Conservation (phyloP, 2,329 filamentous ascomycete genomes). For the Raffaelea albimanens region DNA sequence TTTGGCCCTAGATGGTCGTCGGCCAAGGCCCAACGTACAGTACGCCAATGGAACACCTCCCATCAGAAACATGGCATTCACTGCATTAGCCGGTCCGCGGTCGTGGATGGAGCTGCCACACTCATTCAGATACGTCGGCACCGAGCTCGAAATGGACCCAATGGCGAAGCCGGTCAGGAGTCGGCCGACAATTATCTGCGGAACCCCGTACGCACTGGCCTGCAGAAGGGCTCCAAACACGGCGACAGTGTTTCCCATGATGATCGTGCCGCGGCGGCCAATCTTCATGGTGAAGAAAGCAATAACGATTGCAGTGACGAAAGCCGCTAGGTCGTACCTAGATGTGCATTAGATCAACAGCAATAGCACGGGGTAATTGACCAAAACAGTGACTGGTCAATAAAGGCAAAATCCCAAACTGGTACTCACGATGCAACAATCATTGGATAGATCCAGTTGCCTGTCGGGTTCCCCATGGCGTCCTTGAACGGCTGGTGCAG, state of each 20-base stretch:
- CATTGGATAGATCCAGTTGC: conserved; percentile 1
- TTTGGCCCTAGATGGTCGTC: no score
- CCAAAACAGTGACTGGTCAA: neutral
- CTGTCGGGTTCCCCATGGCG: conserved; percentile 1
- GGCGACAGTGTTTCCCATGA: conserved; percentile 1
- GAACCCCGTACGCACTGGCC: neutral
- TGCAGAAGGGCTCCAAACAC: neutral
- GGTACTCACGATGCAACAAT: conserved; percentile 2
- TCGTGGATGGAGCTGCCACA: conserved; percentile 1
- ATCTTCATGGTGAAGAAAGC: conserved; percentile 2
- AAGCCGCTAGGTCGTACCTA: conserved; percentile 1
- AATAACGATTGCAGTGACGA: conserved; percentile 1
- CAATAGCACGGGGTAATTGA: no score
- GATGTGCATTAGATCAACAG: no score
- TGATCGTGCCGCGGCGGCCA: conserved; percentile 1
- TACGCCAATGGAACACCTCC: conserved; percentile 1
- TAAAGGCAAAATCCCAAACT: neutral
- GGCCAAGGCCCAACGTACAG: no score
- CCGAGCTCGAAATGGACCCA: conserved; percentile 1
- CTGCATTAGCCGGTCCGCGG: neutral
- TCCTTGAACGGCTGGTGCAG: conserved; percentile 1
- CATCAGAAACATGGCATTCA: conserved; percentile 1
- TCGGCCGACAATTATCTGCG: conserved; percentile 1
- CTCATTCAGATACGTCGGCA: conserved; percentile 1
- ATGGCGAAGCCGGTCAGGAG: conserved; percentile 2